Evolutionary conservation across 495 filamentous ascomycete genomes (phyloP).

Genomic region (Neurospora sublineolata): DNA sequence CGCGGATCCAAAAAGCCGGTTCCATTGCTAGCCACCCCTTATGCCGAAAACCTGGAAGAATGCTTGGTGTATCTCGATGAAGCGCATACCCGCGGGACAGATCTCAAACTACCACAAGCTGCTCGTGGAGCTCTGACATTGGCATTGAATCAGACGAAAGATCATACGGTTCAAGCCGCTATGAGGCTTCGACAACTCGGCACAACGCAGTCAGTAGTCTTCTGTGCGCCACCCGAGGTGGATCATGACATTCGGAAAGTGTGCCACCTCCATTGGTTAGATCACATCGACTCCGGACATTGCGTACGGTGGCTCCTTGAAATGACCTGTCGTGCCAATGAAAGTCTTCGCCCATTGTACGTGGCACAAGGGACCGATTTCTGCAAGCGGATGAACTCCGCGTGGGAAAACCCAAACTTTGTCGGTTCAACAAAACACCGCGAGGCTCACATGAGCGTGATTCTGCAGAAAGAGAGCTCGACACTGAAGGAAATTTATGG

Average conservation of each 20-base stretch:
- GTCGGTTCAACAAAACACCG: neutral
- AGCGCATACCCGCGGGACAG: constrained; percentile 39
- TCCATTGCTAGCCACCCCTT: constrained; percentile 28
- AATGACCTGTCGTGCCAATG: constrained; percentile 43
- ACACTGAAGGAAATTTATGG: neutral
- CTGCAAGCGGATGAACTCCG: constrained; percentile 22
- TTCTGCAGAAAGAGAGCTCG: neutral
- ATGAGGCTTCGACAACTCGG: constrained; percentile 19
- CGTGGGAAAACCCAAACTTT: neutral
- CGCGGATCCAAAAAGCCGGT: constrained; percentile 14
- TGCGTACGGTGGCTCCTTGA: constrained; percentile 48
- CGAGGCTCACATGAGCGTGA: neutral
- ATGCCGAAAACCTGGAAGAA: constrained; percentile 24
- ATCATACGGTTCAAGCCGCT: constrained; percentile 33
- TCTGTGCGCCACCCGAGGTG: constrained; percentile 29
- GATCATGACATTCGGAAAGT: constrained; percentile 33
- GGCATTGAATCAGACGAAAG: constrained; percentile 35
- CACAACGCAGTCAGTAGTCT: constrained; percentile 19
- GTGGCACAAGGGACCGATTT: constrained; percentile 44
- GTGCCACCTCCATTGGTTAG: constrained; percentile 6
- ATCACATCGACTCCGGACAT: constrained; percentile 30
- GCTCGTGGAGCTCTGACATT: constrained; percentile 36
- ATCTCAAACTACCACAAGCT: constrained; percentile 30
- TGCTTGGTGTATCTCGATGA: constrained; percentile 38
- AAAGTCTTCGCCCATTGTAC: constrained; percentile 42